These are phyloP conservation scores for Paspalum vaginatum DNA, from an alignment of 176 grass and related monocot genomes.

Conservation along the genomic window DNA sequence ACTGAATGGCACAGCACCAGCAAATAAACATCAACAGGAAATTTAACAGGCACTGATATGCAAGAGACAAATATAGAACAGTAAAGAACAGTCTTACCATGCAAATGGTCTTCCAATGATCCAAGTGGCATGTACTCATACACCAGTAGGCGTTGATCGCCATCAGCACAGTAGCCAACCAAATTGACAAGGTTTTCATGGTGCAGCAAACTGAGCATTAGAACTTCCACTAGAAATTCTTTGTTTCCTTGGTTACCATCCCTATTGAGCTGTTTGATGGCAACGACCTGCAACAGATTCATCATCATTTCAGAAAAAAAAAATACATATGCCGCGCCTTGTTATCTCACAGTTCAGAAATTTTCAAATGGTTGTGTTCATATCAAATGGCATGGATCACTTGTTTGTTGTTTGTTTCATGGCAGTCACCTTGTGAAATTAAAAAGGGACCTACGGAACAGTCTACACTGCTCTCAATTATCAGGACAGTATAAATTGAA, in stretches of 20 bases:
- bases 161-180: conserved; percentile 79
- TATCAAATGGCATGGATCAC: conserved; percentile 15
- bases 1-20: conserved; percentile 20
- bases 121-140: conserved; percentile 84
- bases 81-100: conserved; percentile 52
- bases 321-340: not conserved
- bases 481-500: conserved; percentile 32
- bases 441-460: conserved; percentile 14
- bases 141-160: conserved; percentile 80
- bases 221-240: conserved; percentile 83
- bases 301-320: conserved; percentile 34
- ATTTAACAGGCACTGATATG: conserved; percentile 23
- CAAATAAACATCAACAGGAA: conserved; percentile 29
- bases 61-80: conserved; percentile 24
- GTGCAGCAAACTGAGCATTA: conserved; percentile 80
- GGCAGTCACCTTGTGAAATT: conserved; percentile 33
- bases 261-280: conserved; percentile 77
- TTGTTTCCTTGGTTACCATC: conserved; percentile 80
- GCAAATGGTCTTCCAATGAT: conserved; percentile 85
- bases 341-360: not conserved
- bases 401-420: conserved; percentile 33
- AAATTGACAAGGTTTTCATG: conserved; percentile 77
- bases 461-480: conserved; percentile 24
- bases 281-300: conserved; percentile 57
- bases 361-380: conserved; percentile 1